phyloP scores from a whole-genome alignment of 495 filamentous ascomycete genomes.

The Tricharina praecox region DNA sequence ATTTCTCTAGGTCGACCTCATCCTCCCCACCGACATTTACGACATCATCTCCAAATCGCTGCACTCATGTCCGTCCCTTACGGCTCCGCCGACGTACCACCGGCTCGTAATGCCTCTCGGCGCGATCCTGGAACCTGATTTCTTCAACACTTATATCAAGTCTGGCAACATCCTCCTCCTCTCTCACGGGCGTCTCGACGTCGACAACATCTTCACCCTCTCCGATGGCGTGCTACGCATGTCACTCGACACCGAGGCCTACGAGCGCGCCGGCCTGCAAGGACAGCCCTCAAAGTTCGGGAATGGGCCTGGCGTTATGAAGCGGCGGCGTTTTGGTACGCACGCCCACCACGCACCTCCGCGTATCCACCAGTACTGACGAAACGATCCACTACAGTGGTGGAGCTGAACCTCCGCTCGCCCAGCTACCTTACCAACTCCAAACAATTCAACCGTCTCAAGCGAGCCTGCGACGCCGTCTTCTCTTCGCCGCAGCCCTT shows the following conservation, averaged over 20 bases:
- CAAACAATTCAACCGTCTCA: neutral
- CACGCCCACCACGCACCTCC: slow-evolving; percentile 9
- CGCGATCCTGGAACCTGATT: slow-evolving; percentile 54
- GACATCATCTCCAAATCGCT: slow-evolving; percentile 41
- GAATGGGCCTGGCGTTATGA: slow-evolving; percentile 30
- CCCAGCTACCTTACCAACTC: slow-evolving; percentile 2
- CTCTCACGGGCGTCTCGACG: slow-evolving; percentile 64
- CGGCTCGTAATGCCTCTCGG: slow-evolving; percentile 58
- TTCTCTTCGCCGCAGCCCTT: slow-evolving; percentile 1
- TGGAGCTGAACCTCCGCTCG: slow-evolving; percentile 60
- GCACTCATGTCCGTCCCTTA: slow-evolving; percentile 24
- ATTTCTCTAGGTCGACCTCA: slow-evolving; percentile 46
- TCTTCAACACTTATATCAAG: slow-evolving; percentile 79
- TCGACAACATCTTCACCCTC: slow-evolving; percentile 64
- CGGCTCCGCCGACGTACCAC: slow-evolving; percentile 39
- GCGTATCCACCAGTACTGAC: neutral
- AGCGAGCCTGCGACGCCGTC: slow-evolving; percentile 2
- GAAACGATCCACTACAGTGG: slow-evolving; percentile 37
- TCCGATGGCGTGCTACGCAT: slow-evolving; percentile 59
- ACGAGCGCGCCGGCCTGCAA: slow-evolving; percentile 67
- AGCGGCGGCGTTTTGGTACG: slow-evolving; percentile 37
- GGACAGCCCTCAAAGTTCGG: slow-evolving; percentile 41
- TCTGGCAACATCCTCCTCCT: slow-evolving; percentile 76
- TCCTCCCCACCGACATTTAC: slow-evolving; percentile 53
- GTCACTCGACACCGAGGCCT: slow-evolving; percentile 65